Evolutionary conservation across 2,329 filamentous ascomycete species (phyloP).

Genomic region (Alternaria rosae): DNA sequence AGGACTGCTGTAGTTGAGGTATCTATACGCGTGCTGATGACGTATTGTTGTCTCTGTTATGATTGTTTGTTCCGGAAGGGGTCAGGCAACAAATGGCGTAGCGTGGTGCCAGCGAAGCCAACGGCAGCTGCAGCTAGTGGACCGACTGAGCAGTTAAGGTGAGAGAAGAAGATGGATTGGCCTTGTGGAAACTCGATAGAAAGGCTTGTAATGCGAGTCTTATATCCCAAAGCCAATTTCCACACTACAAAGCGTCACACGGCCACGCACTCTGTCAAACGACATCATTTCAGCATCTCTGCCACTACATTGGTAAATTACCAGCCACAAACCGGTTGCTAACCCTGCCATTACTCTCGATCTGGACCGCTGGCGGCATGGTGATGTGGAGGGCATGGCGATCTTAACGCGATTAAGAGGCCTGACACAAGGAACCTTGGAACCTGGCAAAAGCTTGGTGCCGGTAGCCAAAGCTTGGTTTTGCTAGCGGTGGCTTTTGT

Average conservation of each 20-base stretch:
- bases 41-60: slow-evolving; percentile 8
- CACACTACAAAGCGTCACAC: not conserved
- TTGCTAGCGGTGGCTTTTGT: slow-evolving; percentile 28
- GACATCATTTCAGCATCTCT: slow-evolving; percentile 27
- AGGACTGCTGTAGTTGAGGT: not conserved
- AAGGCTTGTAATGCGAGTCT: not conserved
- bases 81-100: slow-evolving; percentile 5
- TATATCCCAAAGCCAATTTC: slow-evolving; percentile 4
- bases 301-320: slow-evolving; percentile 15
- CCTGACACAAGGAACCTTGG: slow-evolving; percentile 17
- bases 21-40: slow-evolving; percentile 6
- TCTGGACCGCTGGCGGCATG: not conserved
- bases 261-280: slow-evolving; percentile 2
- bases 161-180: not conserved
- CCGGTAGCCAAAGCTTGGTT: slow-evolving; percentile 23
- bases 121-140: not conserved
- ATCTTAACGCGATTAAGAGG: slow-evolving; percentile 17
- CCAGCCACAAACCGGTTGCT: slow-evolving; percentile 42
- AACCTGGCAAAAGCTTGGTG: slow-evolving; percentile 36
- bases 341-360: slow-evolving; percentile 23
- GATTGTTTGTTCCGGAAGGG: not conserved
- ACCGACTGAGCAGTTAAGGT: not conserved
- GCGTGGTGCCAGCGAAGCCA: slow-evolving; percentile 5
- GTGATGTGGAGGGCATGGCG: slow-evolving; percentile 11
- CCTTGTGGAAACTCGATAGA: not conserved